Conservation (phyloP, 2,329 filamentous ascomycete genomes). For the Epichloe sp. region DNA sequence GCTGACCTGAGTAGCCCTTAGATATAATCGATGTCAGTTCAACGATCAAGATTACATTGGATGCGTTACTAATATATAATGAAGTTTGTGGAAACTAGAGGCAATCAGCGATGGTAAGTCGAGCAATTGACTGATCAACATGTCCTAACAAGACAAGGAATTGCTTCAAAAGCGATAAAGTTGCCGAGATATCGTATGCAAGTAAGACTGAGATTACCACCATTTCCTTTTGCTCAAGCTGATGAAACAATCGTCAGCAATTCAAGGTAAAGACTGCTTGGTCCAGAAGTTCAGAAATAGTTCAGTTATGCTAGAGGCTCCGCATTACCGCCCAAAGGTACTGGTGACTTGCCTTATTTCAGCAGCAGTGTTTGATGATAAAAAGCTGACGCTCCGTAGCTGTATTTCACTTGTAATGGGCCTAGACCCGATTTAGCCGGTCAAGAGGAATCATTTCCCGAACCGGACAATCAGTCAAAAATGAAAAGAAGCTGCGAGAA, state of each 20-base stretch:
- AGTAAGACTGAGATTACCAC: slow-evolving; percentile 41
- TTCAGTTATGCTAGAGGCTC: slow-evolving; percentile 80
- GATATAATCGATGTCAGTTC: slow-evolving; percentile 56
- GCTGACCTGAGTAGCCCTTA: slow-evolving; percentile 43
- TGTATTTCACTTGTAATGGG: slow-evolving; percentile 39
- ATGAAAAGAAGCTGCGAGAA: slow-evolving; percentile 80
- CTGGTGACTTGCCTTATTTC: background rate
- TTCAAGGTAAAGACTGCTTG: slow-evolving; percentile 83
- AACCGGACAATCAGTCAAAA: slow-evolving; percentile 74
- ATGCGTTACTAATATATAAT: slow-evolving; percentile 9
- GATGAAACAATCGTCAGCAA: slow-evolving; percentile 37
- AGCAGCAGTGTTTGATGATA: no score
- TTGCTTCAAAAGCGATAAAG: slow-evolving; percentile 70
- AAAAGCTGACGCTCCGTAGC: slow-evolving; percentile 18
- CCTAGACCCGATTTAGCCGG: slow-evolving; percentile 44
- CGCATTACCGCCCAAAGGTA: slow-evolving; percentile 75
- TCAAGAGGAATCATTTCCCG: slow-evolving; percentile 61
- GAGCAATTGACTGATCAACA: background rate
- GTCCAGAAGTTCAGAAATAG: slow-evolving; percentile 95
- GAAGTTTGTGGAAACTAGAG: slow-evolving; percentile 58
- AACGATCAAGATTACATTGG: background rate
- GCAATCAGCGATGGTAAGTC: slow-evolving; percentile 55
- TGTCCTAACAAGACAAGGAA: slow-evolving; percentile 38
- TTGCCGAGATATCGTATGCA: slow-evolving; percentile 89
- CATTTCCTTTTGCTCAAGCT: background rate